Conservation (phyloP, 805 yeast genomes). For the Yamadazyma kitorensis region DNA sequence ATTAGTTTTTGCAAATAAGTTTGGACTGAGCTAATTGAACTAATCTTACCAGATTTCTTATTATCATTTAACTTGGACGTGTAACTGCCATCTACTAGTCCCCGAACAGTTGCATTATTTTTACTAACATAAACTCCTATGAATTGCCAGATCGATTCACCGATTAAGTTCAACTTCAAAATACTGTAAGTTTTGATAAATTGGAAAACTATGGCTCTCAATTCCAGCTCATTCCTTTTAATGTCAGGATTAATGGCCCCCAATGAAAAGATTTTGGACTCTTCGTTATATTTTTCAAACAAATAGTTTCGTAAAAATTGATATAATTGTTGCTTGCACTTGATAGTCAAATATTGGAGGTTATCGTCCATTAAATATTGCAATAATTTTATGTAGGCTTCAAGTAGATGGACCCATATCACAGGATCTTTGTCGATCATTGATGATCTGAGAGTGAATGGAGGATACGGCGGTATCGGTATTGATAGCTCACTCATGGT, state of each 20-base stretch:
- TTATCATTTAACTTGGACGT: conserved; percentile 48
- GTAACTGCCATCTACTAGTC: conserved; percentile 53
- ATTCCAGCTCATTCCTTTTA: conserved; percentile 43
- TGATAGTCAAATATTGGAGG: conserved; percentile 40
- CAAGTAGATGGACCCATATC: conserved; percentile 73
- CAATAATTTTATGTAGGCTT: conserved; percentile 56
- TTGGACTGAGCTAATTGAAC: conserved; percentile 46
- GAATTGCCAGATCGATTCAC: conserved; percentile 65
- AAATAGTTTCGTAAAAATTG: conserved; percentile 56
- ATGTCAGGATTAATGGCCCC: conserved; percentile 76
- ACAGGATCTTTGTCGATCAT: conserved; percentile 80
- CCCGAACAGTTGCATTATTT: conserved; percentile 45
- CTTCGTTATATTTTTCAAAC: conserved; percentile 59
- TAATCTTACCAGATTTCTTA: conserved; percentile 48
- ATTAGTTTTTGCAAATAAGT: conserved; percentile 49
- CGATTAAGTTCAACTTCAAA: conserved; percentile 53
- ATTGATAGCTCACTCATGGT: conserved; percentile 2
- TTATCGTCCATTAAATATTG: conserved; percentile 43
- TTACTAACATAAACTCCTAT: conserved; percentile 49
- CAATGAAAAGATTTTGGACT: conserved; percentile 58
- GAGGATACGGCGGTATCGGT: conserved; percentile 67
- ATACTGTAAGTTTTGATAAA: conserved; percentile 52
- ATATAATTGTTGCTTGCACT: conserved; percentile 57
- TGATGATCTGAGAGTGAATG: conserved; percentile 71
- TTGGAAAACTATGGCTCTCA: conserved; percentile 51